A percentile compares a stretch with the other conserved stretches of the same genome.
Conservation (phyloP, 2,329 filamentous ascomycete genomes). For the Claviceps humidiphila region DNA sequence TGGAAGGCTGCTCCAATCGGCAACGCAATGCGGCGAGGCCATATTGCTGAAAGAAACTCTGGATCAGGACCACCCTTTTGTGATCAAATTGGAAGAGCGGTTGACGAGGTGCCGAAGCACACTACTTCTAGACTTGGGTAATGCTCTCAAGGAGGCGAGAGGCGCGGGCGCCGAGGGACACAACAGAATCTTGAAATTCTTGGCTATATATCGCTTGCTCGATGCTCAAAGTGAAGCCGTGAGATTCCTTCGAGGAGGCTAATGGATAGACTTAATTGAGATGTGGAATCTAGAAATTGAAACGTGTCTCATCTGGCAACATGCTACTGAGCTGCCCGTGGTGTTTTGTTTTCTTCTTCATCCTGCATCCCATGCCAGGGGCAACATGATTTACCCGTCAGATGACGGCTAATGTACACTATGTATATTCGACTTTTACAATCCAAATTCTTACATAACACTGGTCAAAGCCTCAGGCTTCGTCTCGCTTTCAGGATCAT, state of each 20-base stretch:
- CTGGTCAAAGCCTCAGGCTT: slow-evolving; percentile 38
- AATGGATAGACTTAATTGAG: slow-evolving; percentile 8
- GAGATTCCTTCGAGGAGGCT: slow-evolving; percentile 29
- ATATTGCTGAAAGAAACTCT: slow-evolving; percentile 29
- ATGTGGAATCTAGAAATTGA: background rate
- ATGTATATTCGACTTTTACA: slow-evolving; percentile 8
- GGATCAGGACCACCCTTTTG: slow-evolving; percentile 34
- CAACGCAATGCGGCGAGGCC: slow-evolving; percentile 30
- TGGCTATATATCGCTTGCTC: slow-evolving; percentile 39
- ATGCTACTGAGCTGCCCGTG: slow-evolving; percentile 8
- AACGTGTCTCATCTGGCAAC: slow-evolving; percentile 15
- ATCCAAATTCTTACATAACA: slow-evolving; percentile 32
- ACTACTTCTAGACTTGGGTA: slow-evolving; percentile 39
- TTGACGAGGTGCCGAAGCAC: slow-evolving; percentile 41
- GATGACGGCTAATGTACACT: slow-evolving; percentile 27
- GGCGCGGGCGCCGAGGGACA: slow-evolving; percentile 30
- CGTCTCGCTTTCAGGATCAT: slow-evolving; percentile 43
- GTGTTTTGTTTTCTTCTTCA: background rate
- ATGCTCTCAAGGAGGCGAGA: slow-evolving; percentile 32
- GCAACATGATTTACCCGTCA: slow-evolving; percentile 10
- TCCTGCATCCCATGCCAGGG: background rate
- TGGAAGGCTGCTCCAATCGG: slow-evolving; percentile 30
- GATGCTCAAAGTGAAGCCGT: slow-evolving; percentile 40
- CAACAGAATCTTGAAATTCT: slow-evolving; percentile 33
- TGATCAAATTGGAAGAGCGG: slow-evolving; percentile 38